These are phyloP conservation scores for Moesziomyces sp. DNA, from an alignment of 1,284 basidiomycete genomes.

Conservation along the genomic window DNA sequence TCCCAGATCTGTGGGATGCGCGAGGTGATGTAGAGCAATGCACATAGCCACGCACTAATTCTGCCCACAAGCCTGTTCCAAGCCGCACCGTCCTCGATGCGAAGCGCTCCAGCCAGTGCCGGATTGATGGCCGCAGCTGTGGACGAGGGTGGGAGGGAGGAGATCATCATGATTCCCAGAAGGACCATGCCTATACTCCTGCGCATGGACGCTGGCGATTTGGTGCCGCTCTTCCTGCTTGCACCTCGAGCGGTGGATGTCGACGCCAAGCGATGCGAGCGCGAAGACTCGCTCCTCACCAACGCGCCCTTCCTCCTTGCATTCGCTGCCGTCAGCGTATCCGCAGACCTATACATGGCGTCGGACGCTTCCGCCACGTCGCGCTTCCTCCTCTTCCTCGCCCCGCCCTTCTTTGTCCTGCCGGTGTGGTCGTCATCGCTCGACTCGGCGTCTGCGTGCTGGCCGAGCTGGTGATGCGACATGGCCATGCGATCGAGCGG, in stretches of 20 bases:
- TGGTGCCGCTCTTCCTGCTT: constrained; percentile 18
- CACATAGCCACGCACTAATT: constrained; percentile 64
- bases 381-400: constrained; percentile 6
- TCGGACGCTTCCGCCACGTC: constrained; percentile 6
- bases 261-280: constrained; percentile 12
- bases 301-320: constrained; percentile 18
- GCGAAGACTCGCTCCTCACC: constrained; percentile 17
- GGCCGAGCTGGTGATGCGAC: constrained; percentile 41
- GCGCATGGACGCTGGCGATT: constrained; percentile 33
- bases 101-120: not conserved
- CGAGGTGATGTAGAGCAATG: constrained; percentile 66
- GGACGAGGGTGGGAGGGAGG: constrained; percentile 8
- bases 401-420: not conserved
- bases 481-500: constrained; percentile 9
- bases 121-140: constrained; percentile 1
- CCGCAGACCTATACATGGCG: constrained; percentile 16
- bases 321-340: constrained; percentile 4
- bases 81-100: constrained; percentile 1
- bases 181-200: constrained; percentile 42
- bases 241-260: too few relatives aligned
- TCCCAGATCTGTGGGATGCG: constrained; percentile 67
- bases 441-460: not conserved
- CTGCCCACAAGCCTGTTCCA: constrained; percentile 53
- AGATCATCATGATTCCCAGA: constrained; percentile 36
- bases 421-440: not conserved